A percentile compares a stretch with the other conserved stretches of the same genome.
Conservation (phyloP, 2,329 filamentous ascomycete genomes). For the Helminthosporium solani region DNA sequence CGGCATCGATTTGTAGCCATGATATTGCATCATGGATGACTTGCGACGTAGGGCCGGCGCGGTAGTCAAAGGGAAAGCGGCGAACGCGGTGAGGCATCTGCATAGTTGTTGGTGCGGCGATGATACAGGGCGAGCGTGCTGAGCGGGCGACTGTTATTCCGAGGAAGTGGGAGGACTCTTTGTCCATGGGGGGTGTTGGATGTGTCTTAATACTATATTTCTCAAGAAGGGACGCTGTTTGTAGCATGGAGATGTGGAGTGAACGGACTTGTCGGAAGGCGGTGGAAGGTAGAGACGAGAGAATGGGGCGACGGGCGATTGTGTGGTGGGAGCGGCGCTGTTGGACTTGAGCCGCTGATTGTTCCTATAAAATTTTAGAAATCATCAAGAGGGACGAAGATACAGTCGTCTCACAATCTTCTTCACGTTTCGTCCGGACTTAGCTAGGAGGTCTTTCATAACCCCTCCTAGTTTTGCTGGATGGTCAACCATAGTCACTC, state of each 20-base stretch:
- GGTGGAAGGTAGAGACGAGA: slow-evolving; percentile 1
- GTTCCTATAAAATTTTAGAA: slow-evolving; percentile 23
- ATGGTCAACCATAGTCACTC: slow-evolving; percentile 71
- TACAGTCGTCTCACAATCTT: slow-evolving; percentile 35
- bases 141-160: slow-evolving; percentile 67
- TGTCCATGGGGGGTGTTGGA: slow-evolving; percentile 37
- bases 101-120: slow-evolving; percentile 56
- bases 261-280: slow-evolving; percentile 47
- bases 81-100: slow-evolving; percentile 48
- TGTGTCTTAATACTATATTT: slow-evolving; percentile 51
- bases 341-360: slow-evolving; percentile 39
- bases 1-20: slow-evolving; percentile 56
- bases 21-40: slow-evolving; percentile 47
- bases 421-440: slow-evolving; percentile 43
- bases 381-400: slow-evolving; percentile 6
- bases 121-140: slow-evolving; percentile 62
- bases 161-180: slow-evolving; percentile 51
- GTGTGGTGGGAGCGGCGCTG: slow-evolving; percentile 54
- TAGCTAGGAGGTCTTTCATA: slow-evolving; percentile 62
- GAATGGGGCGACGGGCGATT: slow-evolving; percentile 18
- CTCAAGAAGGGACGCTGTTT: slow-evolving; percentile 59
- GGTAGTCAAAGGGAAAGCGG: slow-evolving; percentile 65
- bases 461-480: slow-evolving; percentile 71
- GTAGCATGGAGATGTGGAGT: slow-evolving; percentile 57
- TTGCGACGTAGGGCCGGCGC: slow-evolving; percentile 42